Base-by-base conservation (phyloP, 257 asterid genomes). In the Nicotiana undulata region DNA sequence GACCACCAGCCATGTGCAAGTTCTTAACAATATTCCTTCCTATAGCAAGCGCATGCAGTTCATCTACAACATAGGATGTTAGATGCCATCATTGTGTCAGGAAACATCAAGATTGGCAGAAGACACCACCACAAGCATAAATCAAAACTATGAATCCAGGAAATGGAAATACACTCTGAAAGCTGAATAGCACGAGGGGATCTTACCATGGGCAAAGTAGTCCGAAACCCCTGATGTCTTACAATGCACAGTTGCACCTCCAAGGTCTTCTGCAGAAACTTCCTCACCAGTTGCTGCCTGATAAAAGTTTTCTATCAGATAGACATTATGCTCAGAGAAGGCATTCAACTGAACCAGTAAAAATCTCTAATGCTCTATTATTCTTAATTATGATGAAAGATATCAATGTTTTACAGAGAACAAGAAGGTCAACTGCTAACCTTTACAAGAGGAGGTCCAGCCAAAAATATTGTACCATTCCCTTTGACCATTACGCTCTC, bases 391-490 rank as follows among this genome's bases (percentile, higher is more conserved):
- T 24, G 18, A 49, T 15, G 24, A 3, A 72, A 46, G 5, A 46
- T 15, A 49, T 49, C 40, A 46, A 49, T 22, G 24, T 46, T 46
- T 49, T 24, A 24, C 24, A 24, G 16, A 24, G 60, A 46, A 46
- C 34, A 72, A 46, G 40, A 49, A 22, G 40, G 78, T 24, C 29
- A 46, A 15, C 61, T 24, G 34, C 93, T 81, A 85, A 92, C 99
- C 99, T 96, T 96, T 79, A 94, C 99, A 66, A 96, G 97, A 63
- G 99, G 99, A 85, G 99, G 99, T 56, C 99, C 99, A 75, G 99
- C 99, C 79, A 96, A 92, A 92, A 96, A 96, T 83, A 96, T 92
- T 81, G 99, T 94, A 82, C 99, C 98, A 78, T 94, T 94, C 80
- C 98, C 98, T 88, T 91, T 94, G 80, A 96, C 99, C 98, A 96